Percentiles rank a stretch among this genome's conserved stretches.
Conservation (phyloP, 169 alveolate species). For the Plasmodium fragile region DNA sequence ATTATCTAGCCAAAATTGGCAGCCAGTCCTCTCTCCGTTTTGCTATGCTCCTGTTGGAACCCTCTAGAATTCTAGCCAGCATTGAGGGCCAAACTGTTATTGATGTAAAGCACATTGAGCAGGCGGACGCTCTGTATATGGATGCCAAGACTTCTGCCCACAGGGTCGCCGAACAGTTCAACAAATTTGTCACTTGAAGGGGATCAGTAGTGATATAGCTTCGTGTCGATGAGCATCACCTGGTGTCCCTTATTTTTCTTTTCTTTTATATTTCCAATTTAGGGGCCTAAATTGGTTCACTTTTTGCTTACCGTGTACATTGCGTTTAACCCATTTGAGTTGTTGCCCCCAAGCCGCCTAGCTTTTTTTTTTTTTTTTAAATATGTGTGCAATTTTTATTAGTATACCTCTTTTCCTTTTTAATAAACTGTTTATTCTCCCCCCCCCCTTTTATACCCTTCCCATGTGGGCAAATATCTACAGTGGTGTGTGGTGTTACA, state of each 20-base stretch:
- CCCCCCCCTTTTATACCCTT: background rate
- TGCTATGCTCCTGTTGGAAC: conserved; percentile 96
- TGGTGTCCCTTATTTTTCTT: background rate
- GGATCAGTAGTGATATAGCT: background rate
- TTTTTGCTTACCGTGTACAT: background rate
- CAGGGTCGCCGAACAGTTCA: conserved; percentile 94
- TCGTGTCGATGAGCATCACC: background rate
- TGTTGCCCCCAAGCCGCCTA: background rate
- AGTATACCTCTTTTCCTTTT: background rate
- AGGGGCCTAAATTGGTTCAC: background rate
- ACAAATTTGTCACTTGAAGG: conserved; percentile 87
- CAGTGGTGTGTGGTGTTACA: background rate
- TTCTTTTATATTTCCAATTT: background rate
- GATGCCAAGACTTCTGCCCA: conserved; percentile 98
- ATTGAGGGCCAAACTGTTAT: conserved; percentile 94
- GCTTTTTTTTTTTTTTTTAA: background rate
- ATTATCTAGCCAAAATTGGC: conserved; percentile 97
- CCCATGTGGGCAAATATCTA: background rate
- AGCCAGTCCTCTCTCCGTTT: conserved; percentile 96
- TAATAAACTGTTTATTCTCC: background rate
- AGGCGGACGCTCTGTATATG: conserved; percentile 95
- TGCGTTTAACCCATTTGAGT: background rate
- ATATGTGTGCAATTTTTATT: background rate
- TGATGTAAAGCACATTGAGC: conserved; percentile 93
- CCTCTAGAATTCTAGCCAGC: conserved; percentile 96